A percentile compares a stretch with the other conserved stretches of the same genome.
Evolutionary conservation across 345 rosid species (phyloP).

Genomic region (Salix suchowensis): DNA sequence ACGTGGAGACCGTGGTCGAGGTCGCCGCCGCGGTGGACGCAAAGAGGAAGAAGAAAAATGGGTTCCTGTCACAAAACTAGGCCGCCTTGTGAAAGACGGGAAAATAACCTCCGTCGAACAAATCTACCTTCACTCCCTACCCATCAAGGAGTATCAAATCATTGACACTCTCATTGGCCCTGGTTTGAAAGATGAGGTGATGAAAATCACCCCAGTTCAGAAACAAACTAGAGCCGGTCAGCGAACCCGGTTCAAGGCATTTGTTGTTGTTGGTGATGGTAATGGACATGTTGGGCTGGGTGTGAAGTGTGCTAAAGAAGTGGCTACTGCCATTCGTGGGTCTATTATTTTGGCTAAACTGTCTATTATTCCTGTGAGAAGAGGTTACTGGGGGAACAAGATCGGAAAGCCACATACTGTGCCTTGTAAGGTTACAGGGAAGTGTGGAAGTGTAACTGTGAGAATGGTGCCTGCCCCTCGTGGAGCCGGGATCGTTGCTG

Average conservation of each 20-base stretch:
- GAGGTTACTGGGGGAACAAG: conserved; percentile 84
- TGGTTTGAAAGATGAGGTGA: conserved; percentile 78
- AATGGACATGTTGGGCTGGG: conserved; percentile 71
- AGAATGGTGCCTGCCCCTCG: conserved; percentile 83
- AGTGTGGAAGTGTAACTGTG: conserved; percentile 66
- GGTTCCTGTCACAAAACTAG: conserved; percentile 88
- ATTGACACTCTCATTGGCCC: conserved; percentile 68
- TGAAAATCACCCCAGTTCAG: conserved; percentile 94
- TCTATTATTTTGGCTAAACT: conserved; percentile 57
- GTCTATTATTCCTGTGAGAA: conserved; percentile 62
- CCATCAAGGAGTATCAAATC: conserved; percentile 87
- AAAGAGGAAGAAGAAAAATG: conserved; percentile 68
- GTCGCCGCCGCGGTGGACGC: conserved; percentile 49
- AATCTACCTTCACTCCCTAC: conserved; percentile 79
- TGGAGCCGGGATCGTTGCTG: conserved; percentile 81
- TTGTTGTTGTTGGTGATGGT: conserved; percentile 60
- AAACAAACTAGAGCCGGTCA: conserved; percentile 81
- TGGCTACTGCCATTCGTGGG: conserved; percentile 68
- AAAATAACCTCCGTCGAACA: conserved; percentile 57
- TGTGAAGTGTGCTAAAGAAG: conserved; percentile 69
- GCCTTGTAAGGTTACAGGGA: conserved; percentile 70
- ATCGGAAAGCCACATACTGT: conserved; percentile 69
- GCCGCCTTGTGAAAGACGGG: conserved; percentile 59
- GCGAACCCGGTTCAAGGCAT: conserved; percentile 69
- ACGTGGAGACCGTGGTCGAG: conserved; percentile 4